Conservation (phyloP, 805 yeast genomes). For the Saccharomycopsis schoenii region DNA sequence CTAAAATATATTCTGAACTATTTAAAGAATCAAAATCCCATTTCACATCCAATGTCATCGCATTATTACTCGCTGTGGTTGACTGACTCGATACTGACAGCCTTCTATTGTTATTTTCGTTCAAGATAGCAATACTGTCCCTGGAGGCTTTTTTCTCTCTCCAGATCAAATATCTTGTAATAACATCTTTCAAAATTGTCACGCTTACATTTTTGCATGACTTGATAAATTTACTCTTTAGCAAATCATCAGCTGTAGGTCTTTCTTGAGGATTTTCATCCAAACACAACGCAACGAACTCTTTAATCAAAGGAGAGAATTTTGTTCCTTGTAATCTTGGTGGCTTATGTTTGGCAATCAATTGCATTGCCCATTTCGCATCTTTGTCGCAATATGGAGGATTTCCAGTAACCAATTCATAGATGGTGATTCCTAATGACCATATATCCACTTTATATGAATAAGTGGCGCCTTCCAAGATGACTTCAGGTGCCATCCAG, state of each 20-base stretch:
- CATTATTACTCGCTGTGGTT: constrained; percentile 20
- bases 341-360: constrained; percentile 88
- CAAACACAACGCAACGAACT: constrained; percentile 80
- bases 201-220: constrained; percentile 53
- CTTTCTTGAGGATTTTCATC: constrained; percentile 91
- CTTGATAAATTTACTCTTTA: constrained; percentile 64
- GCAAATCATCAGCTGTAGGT: constrained; percentile 75
- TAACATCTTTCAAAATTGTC: constrained; percentile 55
- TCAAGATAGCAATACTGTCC: constrained; percentile 35
- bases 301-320: constrained; percentile 67
- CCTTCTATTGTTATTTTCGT: constrained; percentile 20
- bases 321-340: constrained; percentile 89
- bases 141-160: constrained; percentile 55
- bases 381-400: constrained; percentile 97
- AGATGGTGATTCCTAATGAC: constrained; percentile 92
- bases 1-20: constrained; percentile 62
- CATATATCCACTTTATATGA: constrained; percentile 93
- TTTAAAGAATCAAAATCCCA: constrained; percentile 89
- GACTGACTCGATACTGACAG: constrained; percentile 2
- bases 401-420: constrained; percentile 91
- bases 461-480: constrained; percentile 79
- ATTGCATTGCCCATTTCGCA: constrained; percentile 87
- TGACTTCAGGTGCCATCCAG: constrained; percentile 99
- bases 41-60: constrained; percentile 37
- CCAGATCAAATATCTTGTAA: constrained; percentile 64